phyloP scores from a whole-genome alignment of 2,329 filamentous ascomycete genomes.

The Penicillium sclerotigenum region DNA sequence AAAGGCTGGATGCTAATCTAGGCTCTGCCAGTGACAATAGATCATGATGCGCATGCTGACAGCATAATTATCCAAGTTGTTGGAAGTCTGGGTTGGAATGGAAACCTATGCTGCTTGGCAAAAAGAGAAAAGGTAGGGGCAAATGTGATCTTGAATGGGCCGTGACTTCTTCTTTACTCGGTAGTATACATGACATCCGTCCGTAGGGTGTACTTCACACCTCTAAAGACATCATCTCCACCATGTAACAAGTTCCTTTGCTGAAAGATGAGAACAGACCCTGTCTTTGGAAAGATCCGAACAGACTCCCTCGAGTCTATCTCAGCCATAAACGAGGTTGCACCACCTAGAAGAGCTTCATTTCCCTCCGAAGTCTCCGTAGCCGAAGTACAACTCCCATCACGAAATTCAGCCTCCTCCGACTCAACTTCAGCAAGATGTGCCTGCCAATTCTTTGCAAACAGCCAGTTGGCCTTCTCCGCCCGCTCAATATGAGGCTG shows the following conservation, averaged over 20 bases:
- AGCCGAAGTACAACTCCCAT: neutral
- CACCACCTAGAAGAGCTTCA: conserved; percentile 49
- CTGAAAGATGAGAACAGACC: conserved; percentile 56
- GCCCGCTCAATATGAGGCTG: conserved; percentile 18
- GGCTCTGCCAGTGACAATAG: neutral
- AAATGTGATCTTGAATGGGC: too few species aligned
- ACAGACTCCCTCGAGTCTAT: conserved; percentile 33
- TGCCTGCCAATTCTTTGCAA: conserved; percentile 14
- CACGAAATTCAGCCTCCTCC: neutral
- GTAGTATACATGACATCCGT: conserved; percentile 54
- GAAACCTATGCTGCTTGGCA: too few species aligned
- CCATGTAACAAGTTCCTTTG: conserved; percentile 52
- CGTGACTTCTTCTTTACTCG: neutral
- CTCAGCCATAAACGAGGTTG: conserved; percentile 51
- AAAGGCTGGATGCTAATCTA: conserved; percentile 10
- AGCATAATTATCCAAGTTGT: neutral
- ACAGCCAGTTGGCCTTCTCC: conserved; percentile 8
- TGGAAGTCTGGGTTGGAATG: neutral
- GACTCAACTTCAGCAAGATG: conserved; percentile 15
- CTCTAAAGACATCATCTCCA: conserved; percentile 54
- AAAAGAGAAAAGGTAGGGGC: neutral
- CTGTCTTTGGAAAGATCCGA: conserved; percentile 50
- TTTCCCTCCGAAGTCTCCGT: conserved; percentile 14
- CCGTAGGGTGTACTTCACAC: conserved; percentile 55
- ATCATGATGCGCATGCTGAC: too few species aligned